Conservation (phyloP, 257 asterid species). For the Euphrasia confusa region DNA sequence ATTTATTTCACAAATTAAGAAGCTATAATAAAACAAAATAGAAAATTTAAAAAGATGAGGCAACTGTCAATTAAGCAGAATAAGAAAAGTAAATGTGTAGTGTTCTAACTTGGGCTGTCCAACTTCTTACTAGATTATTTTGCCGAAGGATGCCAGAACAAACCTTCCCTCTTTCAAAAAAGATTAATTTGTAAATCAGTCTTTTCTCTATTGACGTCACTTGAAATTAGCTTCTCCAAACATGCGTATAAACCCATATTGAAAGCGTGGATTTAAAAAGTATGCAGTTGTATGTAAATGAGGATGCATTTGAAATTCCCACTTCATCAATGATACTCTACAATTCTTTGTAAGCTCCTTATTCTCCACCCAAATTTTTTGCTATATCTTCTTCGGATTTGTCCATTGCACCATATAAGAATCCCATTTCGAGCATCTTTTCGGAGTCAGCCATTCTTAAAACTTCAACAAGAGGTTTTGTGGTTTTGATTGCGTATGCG, state of each 20-base stretch:
- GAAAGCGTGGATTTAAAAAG: too few species aligned
- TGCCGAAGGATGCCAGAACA: neutral
- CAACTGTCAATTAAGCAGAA: too few species aligned
- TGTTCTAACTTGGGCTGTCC: neutral
- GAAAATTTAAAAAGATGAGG: too few species aligned
- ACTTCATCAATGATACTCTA: too few species aligned
- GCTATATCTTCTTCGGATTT: too few species aligned
- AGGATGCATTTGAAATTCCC: too few species aligned
- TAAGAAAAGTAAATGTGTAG: too few species aligned
- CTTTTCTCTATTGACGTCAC: neutral
- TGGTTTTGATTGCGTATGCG: neutral
- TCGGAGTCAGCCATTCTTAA: neutral
- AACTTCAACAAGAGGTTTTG: neutral
- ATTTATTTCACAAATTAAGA: too few species aligned
- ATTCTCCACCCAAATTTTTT: too few species aligned
- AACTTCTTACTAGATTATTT: neutral
- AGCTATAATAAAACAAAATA: too few species aligned
- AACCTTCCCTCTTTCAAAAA: neutral
- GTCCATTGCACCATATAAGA: neutral
- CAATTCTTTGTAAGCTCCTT: too few species aligned
- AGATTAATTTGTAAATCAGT: neutral
- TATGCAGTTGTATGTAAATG: too few species aligned
- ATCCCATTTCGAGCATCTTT: neutral
- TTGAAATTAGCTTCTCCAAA: neutral
- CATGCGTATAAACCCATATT: neutral